Conservation (phyloP, 2,329 filamentous ascomycete species). For the Graphilbum ipis-grandicollis region DNA sequence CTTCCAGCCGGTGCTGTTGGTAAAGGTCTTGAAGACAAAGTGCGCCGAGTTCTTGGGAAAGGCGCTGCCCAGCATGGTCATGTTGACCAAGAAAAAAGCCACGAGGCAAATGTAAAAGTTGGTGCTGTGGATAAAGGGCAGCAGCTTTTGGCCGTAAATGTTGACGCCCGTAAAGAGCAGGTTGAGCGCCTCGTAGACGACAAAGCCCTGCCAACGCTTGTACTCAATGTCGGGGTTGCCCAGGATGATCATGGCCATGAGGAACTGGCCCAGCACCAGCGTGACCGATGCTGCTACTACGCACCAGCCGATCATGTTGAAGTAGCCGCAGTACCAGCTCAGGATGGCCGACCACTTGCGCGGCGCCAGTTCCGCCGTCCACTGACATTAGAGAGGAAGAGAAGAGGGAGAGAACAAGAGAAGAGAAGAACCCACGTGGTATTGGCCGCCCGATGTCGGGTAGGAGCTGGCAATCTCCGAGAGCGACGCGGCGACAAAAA, state of each 20-base stretch:
- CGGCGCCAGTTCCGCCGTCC: neutral
- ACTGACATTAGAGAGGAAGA: neutral
- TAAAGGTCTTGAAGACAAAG: constrained; percentile 1
- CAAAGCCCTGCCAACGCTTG: neutral
- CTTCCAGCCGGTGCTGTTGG: constrained; percentile 3
- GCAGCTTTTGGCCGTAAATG: neutral
- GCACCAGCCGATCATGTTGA: neutral
- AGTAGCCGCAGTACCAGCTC: neutral
- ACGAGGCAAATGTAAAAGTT: neutral
- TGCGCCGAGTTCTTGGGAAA: neutral
- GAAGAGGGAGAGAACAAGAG: neutral
- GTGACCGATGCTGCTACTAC: neutral
- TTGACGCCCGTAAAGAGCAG: neutral
- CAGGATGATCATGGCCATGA: neutral
- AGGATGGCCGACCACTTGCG: neutral
- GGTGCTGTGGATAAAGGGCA: neutral
- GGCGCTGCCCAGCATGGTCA: neutral
- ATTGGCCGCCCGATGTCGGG: neutral
- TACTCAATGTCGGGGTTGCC: neutral
- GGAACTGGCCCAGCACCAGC: neutral
- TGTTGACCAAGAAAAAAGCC: neutral
- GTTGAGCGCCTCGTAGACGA: neutral
- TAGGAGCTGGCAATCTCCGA: neutral
- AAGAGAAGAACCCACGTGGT: neutral
- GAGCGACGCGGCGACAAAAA: neutral